A percentile compares a stretch with the other conserved stretches of the same genome.
Evolutionary conservation across 495 filamentous ascomycete genomes (phyloP).

Genomic region (Lasiosphaeriaceae sp.): DNA sequence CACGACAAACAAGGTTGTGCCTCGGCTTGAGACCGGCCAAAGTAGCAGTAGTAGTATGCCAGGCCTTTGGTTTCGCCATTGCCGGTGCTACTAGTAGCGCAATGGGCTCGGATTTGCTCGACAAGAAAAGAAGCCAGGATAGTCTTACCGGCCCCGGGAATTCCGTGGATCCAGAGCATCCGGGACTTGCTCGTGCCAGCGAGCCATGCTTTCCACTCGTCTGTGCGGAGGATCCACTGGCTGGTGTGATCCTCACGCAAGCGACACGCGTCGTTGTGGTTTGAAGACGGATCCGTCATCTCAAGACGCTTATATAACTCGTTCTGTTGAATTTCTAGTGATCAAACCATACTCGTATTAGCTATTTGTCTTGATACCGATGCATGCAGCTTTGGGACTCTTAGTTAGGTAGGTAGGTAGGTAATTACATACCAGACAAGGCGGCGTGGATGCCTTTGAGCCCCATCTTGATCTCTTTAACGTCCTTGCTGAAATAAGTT

Average conservation of each 20-base stretch:
- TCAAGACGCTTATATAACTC: conserved; percentile 7
- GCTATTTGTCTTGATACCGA: background rate
- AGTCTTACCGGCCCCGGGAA: conserved; percentile 40
- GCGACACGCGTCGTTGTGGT: conserved; percentile 14
- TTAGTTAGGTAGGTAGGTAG: background rate
- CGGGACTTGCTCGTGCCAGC: conserved; percentile 1
- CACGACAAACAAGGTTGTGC: conserved; percentile 25
- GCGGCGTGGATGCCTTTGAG: background rate
- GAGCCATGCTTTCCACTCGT: conserved; percentile 22
- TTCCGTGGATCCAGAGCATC: conserved; percentile 35
- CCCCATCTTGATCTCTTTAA: background rate
- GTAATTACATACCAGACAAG: background rate
- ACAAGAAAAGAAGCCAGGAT: conserved; percentile 33
- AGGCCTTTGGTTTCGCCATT: background rate
- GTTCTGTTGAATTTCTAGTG: background rate
- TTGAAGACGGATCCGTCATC: conserved; percentile 6
- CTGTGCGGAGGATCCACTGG: conserved; percentile 18
- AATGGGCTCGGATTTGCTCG: conserved; percentile 6
- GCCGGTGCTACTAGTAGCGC: no score
- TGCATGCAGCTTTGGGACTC: background rate
- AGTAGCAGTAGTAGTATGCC: conserved; percentile 38
- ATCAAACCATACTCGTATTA: no score
- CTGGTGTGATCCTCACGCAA: conserved; percentile 17
- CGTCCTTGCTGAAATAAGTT: background rate
- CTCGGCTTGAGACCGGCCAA: conserved; percentile 31